Base-by-base conservation (phyloP, 768 basidiomycete species). In the Phlebiopsis gigantea region DNA sequence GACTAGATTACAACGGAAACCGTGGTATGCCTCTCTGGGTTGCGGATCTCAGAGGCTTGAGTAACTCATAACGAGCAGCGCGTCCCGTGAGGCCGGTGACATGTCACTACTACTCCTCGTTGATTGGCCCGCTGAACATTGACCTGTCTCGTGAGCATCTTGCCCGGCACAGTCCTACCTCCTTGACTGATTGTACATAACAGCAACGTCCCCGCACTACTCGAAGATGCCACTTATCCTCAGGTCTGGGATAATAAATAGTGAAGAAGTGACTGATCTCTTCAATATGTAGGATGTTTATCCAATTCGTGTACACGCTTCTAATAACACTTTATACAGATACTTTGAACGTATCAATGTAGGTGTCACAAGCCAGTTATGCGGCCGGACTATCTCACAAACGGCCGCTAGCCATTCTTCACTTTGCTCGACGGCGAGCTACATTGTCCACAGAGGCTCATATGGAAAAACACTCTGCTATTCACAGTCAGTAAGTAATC, bases 401-500 rank as follows among this genome's bases (percentile, higher is more conserved):
- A 17, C 49, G 5, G 2, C n/a, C 30, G 50, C 7, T 58, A 81
- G 79, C 76, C 79, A 3, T 79, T 73, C 61, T 81, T 81, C 63
- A 76, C 79, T 1, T 72, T 81, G 47, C 68, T 81, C 31, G 82
- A 83, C 63, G 71, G 69, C 17, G 73, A 68, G 14, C 63, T 80
- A 7, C 80, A 83, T 61, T 78, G 77, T 0, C 76, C 81, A 17
- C 66, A 71, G 46, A 69, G 72, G 14, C 65, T 81, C 19, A 76
- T 81, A 26, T 77, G 77, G 74, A 72, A 69, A 7, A 72, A 71
- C 49, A 77, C 79, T 6, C 79, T 80, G 57, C 69, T 81, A 15
- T 80, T 82, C 65, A 80, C 79, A 46, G 78, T 79, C 61, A 69
- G 81, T 81, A 59, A 74, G 80, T 79, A 9, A 31, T 44, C 34